phyloP scores from a whole-genome alignment of 108 stramenopile genomes.

The Skeletonema menzelii region DNA sequence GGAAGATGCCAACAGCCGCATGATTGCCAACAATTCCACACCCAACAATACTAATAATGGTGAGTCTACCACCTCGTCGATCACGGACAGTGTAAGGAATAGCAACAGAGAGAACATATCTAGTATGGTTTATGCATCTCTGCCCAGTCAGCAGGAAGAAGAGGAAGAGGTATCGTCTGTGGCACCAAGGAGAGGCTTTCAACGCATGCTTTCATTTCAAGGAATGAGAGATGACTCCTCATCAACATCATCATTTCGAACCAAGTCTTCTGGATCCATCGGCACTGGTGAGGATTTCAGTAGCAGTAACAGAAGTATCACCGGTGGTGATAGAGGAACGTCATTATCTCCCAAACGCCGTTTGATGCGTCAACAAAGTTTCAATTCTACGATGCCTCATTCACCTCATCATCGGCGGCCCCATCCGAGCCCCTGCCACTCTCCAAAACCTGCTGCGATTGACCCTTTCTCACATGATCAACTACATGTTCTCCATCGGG shows the following conservation, averaged over 20 bases:
- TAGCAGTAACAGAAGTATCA: not conserved
- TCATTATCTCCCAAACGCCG: conserved; percentile 4
- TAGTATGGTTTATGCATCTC: conserved; percentile 30
- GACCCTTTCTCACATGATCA: conserved; percentile 49
- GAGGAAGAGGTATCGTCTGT: not conserved
- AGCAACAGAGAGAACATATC: conserved; percentile 36
- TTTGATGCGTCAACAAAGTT: not conserved
- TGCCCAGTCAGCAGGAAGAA: conserved; percentile 24
- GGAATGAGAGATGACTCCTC: conserved; percentile 25
- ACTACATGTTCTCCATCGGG: conserved; percentile 44
- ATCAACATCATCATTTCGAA: conserved; percentile 7
- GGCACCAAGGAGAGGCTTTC: conserved; percentile 6
- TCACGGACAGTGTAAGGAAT: conserved; percentile 9
- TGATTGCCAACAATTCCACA: not conserved
- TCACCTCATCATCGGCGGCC: conserved; percentile 2
- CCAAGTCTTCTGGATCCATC: conserved; percentile 21
- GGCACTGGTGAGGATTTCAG: not conserved
- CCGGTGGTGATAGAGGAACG: not conserved
- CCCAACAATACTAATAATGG: not conserved
- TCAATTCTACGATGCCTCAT: not conserved
- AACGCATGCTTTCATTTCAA: conserved; percentile 37
- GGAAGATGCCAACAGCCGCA: conserved; percentile 31
- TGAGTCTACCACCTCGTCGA: not conserved
- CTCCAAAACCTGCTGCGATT: not conserved
- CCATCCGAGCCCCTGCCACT: not conserved